phyloP scores from a whole-genome alignment of 2,329 filamentous ascomycete genomes.

The Colletotrichum orbiculare region DNA sequence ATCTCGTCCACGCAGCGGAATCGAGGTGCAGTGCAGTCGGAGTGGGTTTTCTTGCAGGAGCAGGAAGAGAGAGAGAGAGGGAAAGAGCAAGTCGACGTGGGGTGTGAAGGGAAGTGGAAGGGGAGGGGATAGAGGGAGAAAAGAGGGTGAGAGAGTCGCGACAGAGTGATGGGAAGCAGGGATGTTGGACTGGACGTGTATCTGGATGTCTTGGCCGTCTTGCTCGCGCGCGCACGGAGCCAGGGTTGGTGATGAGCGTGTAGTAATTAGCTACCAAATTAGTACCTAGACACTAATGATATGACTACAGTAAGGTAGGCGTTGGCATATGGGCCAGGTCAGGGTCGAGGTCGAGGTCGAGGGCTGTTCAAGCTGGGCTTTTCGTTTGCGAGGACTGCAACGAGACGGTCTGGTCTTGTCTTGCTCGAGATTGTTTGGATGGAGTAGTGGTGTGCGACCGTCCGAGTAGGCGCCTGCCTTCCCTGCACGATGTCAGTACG shows the following conservation, averaged over 20 bases:
- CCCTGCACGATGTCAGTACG: no score
- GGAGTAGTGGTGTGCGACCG: not conserved
- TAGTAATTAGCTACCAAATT: not conserved
- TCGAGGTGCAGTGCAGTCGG: conserved; percentile 9
- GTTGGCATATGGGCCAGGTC: not conserved
- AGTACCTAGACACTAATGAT: no score
- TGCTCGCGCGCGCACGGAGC: conserved; percentile 29
- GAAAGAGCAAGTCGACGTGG: conserved; percentile 15
- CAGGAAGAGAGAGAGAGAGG: conserved; percentile 23
- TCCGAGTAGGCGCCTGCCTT: no score
- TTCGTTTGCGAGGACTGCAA: not conserved
- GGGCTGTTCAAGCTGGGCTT: not conserved
- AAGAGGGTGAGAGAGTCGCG: conserved; percentile 30
- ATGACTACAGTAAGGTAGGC: not conserved
- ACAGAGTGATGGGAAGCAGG: conserved; percentile 30
- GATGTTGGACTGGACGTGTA: not conserved
- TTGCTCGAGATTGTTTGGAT: not conserved
- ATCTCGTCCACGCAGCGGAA: conserved; percentile 33
- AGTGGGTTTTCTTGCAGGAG: conserved; percentile 13
- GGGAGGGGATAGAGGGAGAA: conserved; percentile 31
- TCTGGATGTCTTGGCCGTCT: conserved; percentile 7
- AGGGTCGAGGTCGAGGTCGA: conserved; percentile 2
- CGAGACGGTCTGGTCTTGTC: no score
- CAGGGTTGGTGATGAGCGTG: conserved; percentile 7
- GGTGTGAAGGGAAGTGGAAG: conserved; percentile 10